These are phyloP conservation scores for Euphrasia arctica DNA, from an alignment of 305 asterid genomes.

Conservation along the genomic window DNA sequence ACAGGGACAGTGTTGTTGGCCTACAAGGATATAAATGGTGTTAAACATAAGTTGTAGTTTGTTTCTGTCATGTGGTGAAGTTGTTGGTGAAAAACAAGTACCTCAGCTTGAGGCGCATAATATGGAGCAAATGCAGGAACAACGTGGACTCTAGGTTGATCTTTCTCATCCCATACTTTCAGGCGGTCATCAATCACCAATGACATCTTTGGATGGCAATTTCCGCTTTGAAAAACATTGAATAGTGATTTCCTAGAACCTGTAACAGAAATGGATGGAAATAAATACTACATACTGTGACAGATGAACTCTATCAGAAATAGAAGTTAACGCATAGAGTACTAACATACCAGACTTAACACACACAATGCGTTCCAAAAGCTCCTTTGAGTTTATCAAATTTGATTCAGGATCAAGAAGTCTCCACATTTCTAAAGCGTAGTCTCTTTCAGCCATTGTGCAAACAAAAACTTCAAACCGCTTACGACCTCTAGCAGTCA, in stretches of 20 bases:
- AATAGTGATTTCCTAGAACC: conserved; percentile 81
- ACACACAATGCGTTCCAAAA: conserved; percentile 83
- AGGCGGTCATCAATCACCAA: conserved; percentile 96
- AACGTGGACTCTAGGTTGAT: conserved; percentile 95
- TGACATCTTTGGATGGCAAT: conserved; percentile 96
- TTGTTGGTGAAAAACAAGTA: conserved; percentile 30
- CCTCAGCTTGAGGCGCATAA: conserved; percentile 98
- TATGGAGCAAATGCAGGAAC: conserved; percentile 99
- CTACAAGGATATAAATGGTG: conserved; percentile 36
- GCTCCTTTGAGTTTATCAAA: conserved; percentile 67
- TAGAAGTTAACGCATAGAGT: conserved; percentile 19
- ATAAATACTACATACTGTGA: neutral
- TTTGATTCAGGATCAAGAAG: conserved; percentile 96
- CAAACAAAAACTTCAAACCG: conserved; percentile 98
- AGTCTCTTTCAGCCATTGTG: conserved; percentile 99
- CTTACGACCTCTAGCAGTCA: conserved; percentile 95
- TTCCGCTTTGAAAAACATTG: conserved; percentile 86
- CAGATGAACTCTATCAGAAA: conserved; percentile 9
- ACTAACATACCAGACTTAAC: conserved; percentile 80
- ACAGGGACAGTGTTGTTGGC: conserved; percentile 81
- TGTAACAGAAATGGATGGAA: conserved; percentile 27
- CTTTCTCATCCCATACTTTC: conserved; percentile 97
- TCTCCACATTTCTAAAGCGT: conserved; percentile 99
- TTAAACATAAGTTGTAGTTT: conserved; percentile 26
- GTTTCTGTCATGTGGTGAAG: conserved; percentile 19